A percentile compares a stretch with the other conserved stretches of the same genome.
Evolutionary conservation across 192 early-diverging fungal species (phyloP).

Genomic region (Coemansia sp.): DNA sequence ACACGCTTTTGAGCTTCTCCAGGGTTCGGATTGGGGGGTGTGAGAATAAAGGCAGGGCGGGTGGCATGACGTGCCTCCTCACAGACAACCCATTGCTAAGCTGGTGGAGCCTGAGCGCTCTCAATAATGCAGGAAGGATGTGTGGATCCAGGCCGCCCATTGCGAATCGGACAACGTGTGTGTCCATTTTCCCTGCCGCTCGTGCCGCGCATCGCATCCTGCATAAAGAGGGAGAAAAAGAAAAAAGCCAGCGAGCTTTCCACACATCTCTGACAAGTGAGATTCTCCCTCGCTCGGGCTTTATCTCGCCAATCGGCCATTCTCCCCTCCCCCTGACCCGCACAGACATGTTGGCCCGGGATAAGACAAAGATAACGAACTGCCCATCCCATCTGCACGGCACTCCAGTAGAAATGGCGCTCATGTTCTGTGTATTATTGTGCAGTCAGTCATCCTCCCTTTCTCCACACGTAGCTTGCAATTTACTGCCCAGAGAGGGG

Average conservation of each 20-base stretch:
- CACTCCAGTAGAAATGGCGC: not conserved
- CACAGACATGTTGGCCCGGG: not conserved
- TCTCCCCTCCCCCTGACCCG: not conserved
- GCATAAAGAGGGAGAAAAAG: constrained; percentile 3
- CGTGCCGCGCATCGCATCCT: constrained; percentile 6
- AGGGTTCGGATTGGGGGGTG: constrained; percentile 2
- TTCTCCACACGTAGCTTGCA: not conserved
- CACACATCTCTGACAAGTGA: not conserved
- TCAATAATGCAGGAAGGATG: not conserved
- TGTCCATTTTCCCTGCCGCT: constrained; percentile 3
- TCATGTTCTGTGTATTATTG: not conserved
- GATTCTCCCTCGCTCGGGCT: not conserved
- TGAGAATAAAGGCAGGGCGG: not conserved
- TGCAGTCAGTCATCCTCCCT: not conserved
- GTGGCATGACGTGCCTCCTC: constrained; percentile 9
- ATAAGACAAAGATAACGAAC: too few relatives aligned
- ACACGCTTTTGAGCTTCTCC: not conserved
- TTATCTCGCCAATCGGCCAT: constrained; percentile 9
- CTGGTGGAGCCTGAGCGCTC: not conserved
- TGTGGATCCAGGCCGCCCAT: constrained; percentile 2
- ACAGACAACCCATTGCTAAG: not conserved
- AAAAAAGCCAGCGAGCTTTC: not conserved
- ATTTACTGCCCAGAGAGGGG: not conserved
- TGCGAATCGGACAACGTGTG: constrained; percentile 3
- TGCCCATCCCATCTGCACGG: not conserved